These are phyloP conservation scores for Epichloe elymi DNA, from an alignment of 2,329 filamentous ascomycete species.

Conservation along the genomic window DNA sequence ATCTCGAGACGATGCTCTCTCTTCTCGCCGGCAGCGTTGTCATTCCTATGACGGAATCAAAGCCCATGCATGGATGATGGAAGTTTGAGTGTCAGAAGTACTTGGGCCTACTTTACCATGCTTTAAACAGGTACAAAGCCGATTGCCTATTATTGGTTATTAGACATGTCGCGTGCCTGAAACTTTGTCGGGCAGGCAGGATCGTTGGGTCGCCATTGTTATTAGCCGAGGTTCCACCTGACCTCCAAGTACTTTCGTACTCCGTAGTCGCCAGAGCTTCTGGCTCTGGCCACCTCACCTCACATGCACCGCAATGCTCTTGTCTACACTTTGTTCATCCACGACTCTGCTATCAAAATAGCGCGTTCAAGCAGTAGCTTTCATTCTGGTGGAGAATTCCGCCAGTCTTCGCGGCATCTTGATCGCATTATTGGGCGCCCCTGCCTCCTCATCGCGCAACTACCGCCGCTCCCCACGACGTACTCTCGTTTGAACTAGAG, in stretches of 20 bases:
- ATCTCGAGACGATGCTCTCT: background rate
- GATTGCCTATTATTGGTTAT: no score
- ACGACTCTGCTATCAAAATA: background rate
- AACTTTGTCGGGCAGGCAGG: no score
- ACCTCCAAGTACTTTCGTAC: background rate
- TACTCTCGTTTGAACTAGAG: no score
- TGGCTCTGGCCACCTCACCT: background rate
- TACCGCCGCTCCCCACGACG: background rate
- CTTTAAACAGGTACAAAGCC: no score
- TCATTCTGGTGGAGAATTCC: background rate
- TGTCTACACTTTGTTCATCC: background rate
- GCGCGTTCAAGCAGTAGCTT: background rate
- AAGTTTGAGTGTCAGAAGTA: no score
- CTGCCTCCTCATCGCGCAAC: background rate
- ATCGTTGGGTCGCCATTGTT: constrained; percentile 10
- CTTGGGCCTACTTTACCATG: no score
- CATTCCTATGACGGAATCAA: no score
- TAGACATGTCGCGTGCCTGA: background rate
- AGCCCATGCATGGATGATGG: no score
- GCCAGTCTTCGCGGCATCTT: background rate
- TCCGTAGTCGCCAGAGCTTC: background rate
- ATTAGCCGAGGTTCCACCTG: constrained; percentile 23
- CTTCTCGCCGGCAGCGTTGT: background rate
- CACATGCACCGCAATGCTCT: background rate
- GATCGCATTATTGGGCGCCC: background rate